Conservation (phyloP, 805 yeast species). For the Schwanniomyces pseudopolymorphus region DNA sequence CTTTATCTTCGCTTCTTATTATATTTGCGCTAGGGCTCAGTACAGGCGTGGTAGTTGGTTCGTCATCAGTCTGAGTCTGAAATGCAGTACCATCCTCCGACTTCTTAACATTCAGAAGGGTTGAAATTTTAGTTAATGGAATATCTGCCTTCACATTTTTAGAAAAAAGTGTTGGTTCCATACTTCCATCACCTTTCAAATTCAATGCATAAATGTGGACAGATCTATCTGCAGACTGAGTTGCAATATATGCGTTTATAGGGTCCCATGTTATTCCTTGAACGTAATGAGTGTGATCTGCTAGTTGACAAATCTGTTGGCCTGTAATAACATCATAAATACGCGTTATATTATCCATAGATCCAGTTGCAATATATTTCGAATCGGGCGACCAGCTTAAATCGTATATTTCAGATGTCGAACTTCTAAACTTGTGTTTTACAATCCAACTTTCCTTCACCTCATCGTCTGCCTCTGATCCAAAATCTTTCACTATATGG, state of each 20-base stretch:
- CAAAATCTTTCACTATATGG: constrained; percentile 57
- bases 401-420: constrained; percentile 83
- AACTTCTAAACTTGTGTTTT: constrained; percentile 54
- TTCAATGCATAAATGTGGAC: constrained; percentile 64
- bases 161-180: constrained; percentile 5
- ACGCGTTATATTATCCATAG: constrained; percentile 84
- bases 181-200: constrained; percentile 14
- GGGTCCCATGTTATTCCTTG: constrained; percentile 99
- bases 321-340: constrained; percentile 63
- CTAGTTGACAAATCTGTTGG: constrained; percentile 53
- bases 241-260: constrained; percentile 65
- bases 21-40: neutral
- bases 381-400: constrained; percentile 91
- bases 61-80: neutral
- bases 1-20: neutral
- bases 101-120: neutral
- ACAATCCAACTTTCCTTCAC: constrained; percentile 73
- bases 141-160: constrained; percentile 7
- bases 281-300: constrained; percentile 83
- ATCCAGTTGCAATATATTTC: constrained; percentile 74
- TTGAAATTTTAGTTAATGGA: constrained; percentile 5
- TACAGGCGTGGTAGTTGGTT: too few species aligned
- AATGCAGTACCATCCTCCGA: neutral
- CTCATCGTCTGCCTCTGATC: constrained; percentile 55
- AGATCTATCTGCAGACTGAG: constrained; percentile 88